Evolutionary conservation across 2,329 filamentous ascomycete species (phyloP), one percentile per base, ranked within the genome.

Genomic region (Calonectria henricotiae): DNA sequence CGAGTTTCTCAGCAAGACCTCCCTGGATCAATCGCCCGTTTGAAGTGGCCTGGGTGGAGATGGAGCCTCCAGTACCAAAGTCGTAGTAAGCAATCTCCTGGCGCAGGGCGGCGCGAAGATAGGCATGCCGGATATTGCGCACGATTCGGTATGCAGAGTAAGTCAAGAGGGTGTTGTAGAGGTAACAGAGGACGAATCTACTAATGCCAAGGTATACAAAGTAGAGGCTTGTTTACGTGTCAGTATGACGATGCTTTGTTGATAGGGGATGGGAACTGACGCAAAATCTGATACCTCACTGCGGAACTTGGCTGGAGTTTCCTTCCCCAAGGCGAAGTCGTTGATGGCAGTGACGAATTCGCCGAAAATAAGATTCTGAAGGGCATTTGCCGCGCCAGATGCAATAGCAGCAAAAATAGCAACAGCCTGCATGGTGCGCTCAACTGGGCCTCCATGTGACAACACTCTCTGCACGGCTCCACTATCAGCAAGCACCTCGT

Each of bases 201-300:
- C 79, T 88, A 62, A 90, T 81, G 73, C 89, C 89, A 13, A 91
- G 81, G 71, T 90, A 90, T 30, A 90, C 82, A 73, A 90, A 89
- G 76, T 87, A 90, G 6, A 91, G 79, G 0, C 86, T 87, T 74
- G 25, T 76, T 70, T 11, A n/a, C 25, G n/a, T 55, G 51, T 55
- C 20, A 55, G 23, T 39, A 9, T 35, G 20, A 49, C 13, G 5
- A 5, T 39, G 51, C n/a, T 55, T 17, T 15, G 32, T 39, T 17
- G 37, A 11, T 5, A n/a, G 86, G 17, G 88, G 79, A 68, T 20
- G 41, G 87, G 88, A 5, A 89, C 80, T 67, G 64, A 82, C 82
- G 81, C 80, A 35, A 82, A 72, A 23, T 76, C 75, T n/a, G 75
- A 75, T 35, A 76, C 76, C 13, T 82, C 80, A 17, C 68, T 69